These are phyloP conservation scores for Paramecium octaurelia DNA, from an alignment of 73 alveolate genomes.

Conservation along the genomic window DNA sequence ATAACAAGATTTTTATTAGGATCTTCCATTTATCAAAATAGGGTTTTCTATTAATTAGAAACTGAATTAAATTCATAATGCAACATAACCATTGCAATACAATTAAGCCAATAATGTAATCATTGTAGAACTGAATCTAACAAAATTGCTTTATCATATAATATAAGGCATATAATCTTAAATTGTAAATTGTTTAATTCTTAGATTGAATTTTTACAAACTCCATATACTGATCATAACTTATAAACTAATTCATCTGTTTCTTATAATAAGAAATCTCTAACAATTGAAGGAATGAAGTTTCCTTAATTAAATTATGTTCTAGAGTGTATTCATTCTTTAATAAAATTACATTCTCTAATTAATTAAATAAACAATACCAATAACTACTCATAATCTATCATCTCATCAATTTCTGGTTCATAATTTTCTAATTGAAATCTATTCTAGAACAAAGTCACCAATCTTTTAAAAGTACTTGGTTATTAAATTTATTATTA, in stretches of 20 bases:
- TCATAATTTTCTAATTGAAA: background rate
- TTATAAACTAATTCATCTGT: background rate
- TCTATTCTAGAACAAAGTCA: background rate
- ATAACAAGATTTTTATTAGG: background rate
- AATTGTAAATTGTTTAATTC: background rate
- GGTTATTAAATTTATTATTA: background rate
- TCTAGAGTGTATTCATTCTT: background rate
- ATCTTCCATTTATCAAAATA: background rate
- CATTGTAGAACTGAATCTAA: background rate
- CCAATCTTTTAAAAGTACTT: background rate
- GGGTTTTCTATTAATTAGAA: background rate
- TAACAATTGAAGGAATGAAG: background rate
- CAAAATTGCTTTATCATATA: slow-evolving; percentile 2
- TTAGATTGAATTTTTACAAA: background rate
- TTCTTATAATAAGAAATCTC: background rate
- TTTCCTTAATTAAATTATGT: background rate
- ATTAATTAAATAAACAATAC: background rate
- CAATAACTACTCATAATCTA: slow-evolving; percentile 24
- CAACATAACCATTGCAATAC: slow-evolving; percentile 14
- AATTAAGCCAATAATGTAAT: background rate
- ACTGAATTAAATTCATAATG: background rate
- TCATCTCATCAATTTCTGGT: slow-evolving; percentile 11
- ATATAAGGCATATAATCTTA: background rate
- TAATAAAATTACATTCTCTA: background rate
- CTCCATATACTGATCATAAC: slow-evolving; percentile 9